Conservation (phyloP, 768 basidiomycete species). For the Hortiboletus campestris region DNA sequence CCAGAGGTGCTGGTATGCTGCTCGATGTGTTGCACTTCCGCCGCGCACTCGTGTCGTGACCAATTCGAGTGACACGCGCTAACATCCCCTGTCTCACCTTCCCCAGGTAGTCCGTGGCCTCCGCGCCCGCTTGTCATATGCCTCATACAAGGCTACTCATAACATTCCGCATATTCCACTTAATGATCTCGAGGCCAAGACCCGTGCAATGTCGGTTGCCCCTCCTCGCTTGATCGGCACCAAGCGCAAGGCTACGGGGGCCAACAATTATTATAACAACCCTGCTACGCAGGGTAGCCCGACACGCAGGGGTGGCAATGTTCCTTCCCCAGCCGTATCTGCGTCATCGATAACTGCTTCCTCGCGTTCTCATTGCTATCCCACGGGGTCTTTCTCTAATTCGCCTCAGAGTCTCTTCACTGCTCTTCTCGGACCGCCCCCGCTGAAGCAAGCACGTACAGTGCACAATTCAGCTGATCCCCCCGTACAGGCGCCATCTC, state of each 20-base stretch:
- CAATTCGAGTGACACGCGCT: constrained; percentile 16
- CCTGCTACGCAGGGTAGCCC: constrained; percentile 47
- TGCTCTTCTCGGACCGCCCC: constrained; percentile 75
- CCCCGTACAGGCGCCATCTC: constrained; percentile 51
- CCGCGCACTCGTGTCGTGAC: constrained; percentile 8
- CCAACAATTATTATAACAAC: constrained; percentile 49
- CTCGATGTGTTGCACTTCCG: neutral
- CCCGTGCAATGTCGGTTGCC: constrained; percentile 41
- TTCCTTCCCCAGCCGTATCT: constrained; percentile 36
- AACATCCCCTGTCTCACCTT: constrained; percentile 31
- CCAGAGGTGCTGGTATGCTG: neutral
- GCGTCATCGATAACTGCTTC: constrained; percentile 27
- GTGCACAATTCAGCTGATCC: constrained; percentile 73
- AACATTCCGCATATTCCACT: constrained; percentile 65
- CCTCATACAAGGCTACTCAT: constrained; percentile 79
- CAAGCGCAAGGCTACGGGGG: constrained; percentile 49
- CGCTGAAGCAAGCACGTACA: constrained; percentile 73
- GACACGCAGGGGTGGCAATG: constrained; percentile 43
- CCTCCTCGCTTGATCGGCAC: constrained; percentile 54
- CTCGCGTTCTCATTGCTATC: constrained; percentile 45
- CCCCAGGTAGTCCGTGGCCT: constrained; percentile 75
- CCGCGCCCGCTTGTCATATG: constrained; percentile 77
- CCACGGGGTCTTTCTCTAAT: constrained; percentile 39
- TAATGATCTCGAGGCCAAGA: constrained; percentile 69
- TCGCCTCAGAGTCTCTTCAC: constrained; percentile 63